Conservation (phyloP, 257 asterid genomes). For the Solanum corneliomulleri region DNA sequence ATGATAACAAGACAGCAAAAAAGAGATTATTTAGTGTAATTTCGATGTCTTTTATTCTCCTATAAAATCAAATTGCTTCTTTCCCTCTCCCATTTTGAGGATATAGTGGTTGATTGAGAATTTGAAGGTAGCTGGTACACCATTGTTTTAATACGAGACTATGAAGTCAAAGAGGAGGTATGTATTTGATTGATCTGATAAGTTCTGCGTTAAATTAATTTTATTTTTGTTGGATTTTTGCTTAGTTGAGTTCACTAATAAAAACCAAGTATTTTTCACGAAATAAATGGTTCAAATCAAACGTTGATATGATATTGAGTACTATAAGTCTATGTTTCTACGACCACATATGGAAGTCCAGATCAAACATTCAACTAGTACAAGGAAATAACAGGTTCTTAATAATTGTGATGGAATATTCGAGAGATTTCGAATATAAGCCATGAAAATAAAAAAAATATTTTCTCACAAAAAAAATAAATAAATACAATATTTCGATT, state of each 20-base stretch:
- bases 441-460: background rate
- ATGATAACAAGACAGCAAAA: background rate
- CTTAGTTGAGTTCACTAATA: background rate
- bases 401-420: fast-evolving
- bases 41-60: background rate
- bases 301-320: background rate
- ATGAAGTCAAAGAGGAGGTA: background rate
- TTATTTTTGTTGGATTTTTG: background rate
- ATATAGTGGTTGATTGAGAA: background rate
- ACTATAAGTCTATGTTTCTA: background rate
- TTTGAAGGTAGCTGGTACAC: background rate
- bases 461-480: too few relatives aligned
- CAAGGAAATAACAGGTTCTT: background rate
- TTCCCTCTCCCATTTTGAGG: background rate
- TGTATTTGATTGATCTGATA: background rate
- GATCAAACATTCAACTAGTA: background rate
- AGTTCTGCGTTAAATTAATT: background rate
- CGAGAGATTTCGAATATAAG: background rate
- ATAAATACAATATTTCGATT: too few relatives aligned
- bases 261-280: background rate
- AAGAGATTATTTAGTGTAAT: background rate
- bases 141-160: background rate
- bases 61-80: background rate
- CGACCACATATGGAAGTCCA: background rate
- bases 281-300: background rate